Evolutionary conservation across 2,329 filamentous ascomycete genomes (phyloP), one percentile per base, ranked within the genome.

Genomic region (Aspergillus niger): DNA sequence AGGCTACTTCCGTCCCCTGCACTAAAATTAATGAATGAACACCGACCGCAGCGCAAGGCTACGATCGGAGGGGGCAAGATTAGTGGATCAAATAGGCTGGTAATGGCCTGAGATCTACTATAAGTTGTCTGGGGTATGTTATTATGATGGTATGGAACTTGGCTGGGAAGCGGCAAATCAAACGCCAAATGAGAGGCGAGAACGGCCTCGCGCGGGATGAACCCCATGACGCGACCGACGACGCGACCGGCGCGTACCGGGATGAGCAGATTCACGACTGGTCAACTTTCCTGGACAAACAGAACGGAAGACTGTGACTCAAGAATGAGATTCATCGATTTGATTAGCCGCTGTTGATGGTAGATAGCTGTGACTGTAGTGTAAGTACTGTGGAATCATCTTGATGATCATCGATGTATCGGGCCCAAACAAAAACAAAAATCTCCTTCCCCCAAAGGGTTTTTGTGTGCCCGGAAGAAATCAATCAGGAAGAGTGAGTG

Each of bases 401-500:
- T 44, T 44, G 41, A 13, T 44, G 41, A 44, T 44, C 41, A 24
- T 24, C 20, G 20, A 57, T 26, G 30, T 22, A 56, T 28, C 30
- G 22, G 26, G 39, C 38, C 32, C 36, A 38, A 38, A n/a, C 28
- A 38, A 47, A 30, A 47, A 53, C 49, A 54, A 32, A 10, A 8
- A 30, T 30, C 8, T 30, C 30, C 49, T 24, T 10, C 20, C 32
- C 53, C 41, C 62, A 36, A 36, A 36, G 32, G 32, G 11, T 36
- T 5, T 36, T 36, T 13, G 13, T 36, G 28, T 11, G 32, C 53
- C 53, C 49, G 52, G 43, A 51, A 57, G 59, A 55, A 57, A 43
- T 47, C 58, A 64, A 53, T 60, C 66, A 57, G 57, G 60, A 67
- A 63, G 55, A 58, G 62, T 57, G 55, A 58, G 62, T 55, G 54